These are phyloP conservation scores for Colletotrichum cuscutae DNA, from an alignment of 2,329 filamentous ascomycete species.

Conservation along the genomic window DNA sequence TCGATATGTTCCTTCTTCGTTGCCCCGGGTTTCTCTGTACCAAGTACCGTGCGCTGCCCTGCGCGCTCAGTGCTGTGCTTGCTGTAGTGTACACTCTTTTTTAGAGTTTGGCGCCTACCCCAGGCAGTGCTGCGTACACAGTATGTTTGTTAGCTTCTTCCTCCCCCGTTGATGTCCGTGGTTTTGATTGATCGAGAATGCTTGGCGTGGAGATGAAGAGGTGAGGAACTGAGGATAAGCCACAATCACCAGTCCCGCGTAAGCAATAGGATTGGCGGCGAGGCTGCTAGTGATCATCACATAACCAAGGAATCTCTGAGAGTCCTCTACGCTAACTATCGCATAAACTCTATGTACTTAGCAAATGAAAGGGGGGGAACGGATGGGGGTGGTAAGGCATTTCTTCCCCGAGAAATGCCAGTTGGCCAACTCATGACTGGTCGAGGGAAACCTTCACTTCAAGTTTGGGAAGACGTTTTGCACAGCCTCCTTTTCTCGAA, in stretches of 20 bases:
- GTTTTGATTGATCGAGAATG: background rate
- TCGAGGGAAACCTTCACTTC: background rate
- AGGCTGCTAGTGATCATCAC: background rate
- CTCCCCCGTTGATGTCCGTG: background rate
- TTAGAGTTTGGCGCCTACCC: background rate
- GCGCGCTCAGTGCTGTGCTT: background rate
- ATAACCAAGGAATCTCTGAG: background rate
- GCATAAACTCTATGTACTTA: background rate
- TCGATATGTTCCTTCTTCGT: background rate
- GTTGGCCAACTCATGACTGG: slow-evolving; percentile 19
- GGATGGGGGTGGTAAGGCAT: background rate
- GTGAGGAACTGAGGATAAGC: background rate
- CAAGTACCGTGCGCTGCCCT: background rate
- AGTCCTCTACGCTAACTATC: background rate
- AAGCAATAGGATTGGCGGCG: background rate
- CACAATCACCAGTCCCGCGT: background rate
- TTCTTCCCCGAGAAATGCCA: background rate
- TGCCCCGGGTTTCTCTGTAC: background rate
- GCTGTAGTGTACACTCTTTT: background rate
- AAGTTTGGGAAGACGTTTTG: slow-evolving; percentile 2
- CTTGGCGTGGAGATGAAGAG: background rate
- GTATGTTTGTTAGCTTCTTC: background rate
- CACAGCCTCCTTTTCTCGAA: slow-evolving; percentile 27
- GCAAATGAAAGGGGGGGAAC: background rate
- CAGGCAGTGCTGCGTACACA: background rate